Base-by-base conservation (phyloP, 2,329 filamentous ascomycete species). In the Scleromitrula shiraiana region DNA sequence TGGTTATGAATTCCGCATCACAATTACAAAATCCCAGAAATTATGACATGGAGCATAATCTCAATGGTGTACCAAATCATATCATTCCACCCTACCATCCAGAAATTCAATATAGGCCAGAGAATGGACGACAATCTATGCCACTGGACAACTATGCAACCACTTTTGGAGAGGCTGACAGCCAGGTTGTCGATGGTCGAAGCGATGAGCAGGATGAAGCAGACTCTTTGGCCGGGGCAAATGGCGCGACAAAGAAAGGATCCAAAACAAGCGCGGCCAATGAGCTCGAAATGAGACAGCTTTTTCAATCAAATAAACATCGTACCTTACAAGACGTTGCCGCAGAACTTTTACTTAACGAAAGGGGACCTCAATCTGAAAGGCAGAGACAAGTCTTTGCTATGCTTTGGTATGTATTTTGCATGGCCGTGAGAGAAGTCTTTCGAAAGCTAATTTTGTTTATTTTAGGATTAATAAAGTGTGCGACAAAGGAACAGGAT, bases 311-410 rank as follows among this genome's bases (percentile, higher is more conserved):
- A 48, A 89, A 89, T 61, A 78, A 79, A 53, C 74, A 80, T 53
- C 79, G 85, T 26, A 74, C 68, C 24, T 67, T 91, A 22, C 77
- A 80, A 55, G 85, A 90, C 7, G 82, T 91, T 14, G 86, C 86
- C 3, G 72, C 75, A 27, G 84, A 90, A 64, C 75, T 90, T 22
- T 84, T 88, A 56, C 82, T 83, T 37, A 88, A 88, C 57, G 86
- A 91, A 62, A 76, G 85, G 45, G 87, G 85, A 0, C 84, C 86
- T 10, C 85, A 88, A 63, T 87, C 86, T 1, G 87, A 94, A 67
- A 80, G 88, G 59, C 85, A 85, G 20, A 85, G 88, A 52, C 88
- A 93, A 64, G 78, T 93, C 7, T 93, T 93, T 68, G 87, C 87
- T 19, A 91, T 94, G 85, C 73, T 91, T 41, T 94, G 87, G 87